These are phyloP conservation scores for Laguncularia racemosa DNA, from an alignment of 345 rosid genomes.

Conservation along the genomic window DNA sequence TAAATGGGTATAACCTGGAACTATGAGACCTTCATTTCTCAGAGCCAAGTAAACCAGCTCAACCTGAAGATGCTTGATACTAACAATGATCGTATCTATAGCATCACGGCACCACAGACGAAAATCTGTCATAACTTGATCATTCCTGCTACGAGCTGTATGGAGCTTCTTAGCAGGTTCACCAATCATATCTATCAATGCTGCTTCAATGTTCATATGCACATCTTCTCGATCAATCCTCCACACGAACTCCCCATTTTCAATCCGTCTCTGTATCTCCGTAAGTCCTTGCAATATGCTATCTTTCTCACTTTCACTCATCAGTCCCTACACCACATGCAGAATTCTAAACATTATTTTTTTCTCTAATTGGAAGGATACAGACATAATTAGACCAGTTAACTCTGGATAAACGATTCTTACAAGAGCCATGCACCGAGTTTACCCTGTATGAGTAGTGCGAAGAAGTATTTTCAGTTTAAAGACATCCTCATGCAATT, in stretches of 20 bases:
- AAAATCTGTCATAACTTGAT: slow-evolving; percentile 86
- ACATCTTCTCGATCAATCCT: slow-evolving; percentile 93
- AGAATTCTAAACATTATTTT: too few species aligned
- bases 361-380: too few species aligned
- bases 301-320: slow-evolving; percentile 52
- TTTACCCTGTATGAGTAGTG: too few species aligned
- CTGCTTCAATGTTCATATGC: slow-evolving; percentile 96
- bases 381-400: too few species aligned
- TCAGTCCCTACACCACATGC: slow-evolving; percentile 47
- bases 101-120: slow-evolving; percentile 96
- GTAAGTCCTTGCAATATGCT: slow-evolving; percentile 70
- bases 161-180: slow-evolving; percentile 98
- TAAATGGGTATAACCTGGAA: slow-evolving; percentile 96
- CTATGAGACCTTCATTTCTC: slow-evolving; percentile 54
- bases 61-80: slow-evolving; percentile 47
- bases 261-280: slow-evolving; percentile 60
- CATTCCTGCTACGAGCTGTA: slow-evolving; percentile 88
- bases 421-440: too few species aligned
- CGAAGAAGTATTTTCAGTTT: too few species aligned
- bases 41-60: slow-evolving; percentile 69
- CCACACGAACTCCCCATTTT: slow-evolving; percentile 67
- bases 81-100: slow-evolving; percentile 44
- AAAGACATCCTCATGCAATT: too few species aligned
- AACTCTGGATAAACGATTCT: too few species aligned
- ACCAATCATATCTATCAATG: slow-evolving; percentile 87